Evolutionary conservation across 2,329 filamentous ascomycete genomes (phyloP).

Genomic region (Penicillium sp.): DNA sequence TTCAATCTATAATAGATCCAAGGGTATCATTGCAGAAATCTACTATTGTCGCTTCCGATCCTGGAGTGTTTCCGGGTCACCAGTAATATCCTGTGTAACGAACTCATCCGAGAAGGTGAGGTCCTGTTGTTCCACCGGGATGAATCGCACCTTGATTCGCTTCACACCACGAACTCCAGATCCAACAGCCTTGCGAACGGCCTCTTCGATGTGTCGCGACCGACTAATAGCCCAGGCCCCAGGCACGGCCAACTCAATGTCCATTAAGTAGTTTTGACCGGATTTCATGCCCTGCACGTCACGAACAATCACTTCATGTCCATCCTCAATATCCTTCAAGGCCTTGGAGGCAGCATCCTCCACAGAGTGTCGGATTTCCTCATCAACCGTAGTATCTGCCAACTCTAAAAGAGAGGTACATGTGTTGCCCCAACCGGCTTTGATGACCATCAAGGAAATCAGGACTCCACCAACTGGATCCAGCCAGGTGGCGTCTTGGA

Average conservation of each 20-base stretch:
- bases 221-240: conserved; percentile 71
- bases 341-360: conserved; percentile 62
- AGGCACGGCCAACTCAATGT: conserved; percentile 81
- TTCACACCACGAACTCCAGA: conserved; percentile 78
- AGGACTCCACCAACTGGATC: conserved; percentile 90
- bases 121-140: conserved; percentile 61
- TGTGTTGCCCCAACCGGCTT: conserved; percentile 85
- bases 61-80: conserved; percentile 59
- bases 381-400: conserved; percentile 84
- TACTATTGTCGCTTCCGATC: conserved; percentile 6
- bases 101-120: conserved; percentile 74
- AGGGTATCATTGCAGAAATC: conserved; percentile 19
- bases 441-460: conserved; percentile 90
- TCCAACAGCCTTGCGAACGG: conserved; percentile 70
- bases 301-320: conserved; percentile 65
- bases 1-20: conserved; percentile 18
- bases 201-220: conserved; percentile 66
- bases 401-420: conserved; percentile 78
- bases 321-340: conserved; percentile 54
- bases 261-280: conserved; percentile 92
- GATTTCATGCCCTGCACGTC: conserved; percentile 89
- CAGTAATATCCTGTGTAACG: conserved; percentile 60
- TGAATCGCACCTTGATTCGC: conserved; percentile 78
- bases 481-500: conserved; percentile 83
- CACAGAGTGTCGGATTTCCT: conserved; percentile 73